These are phyloP conservation scores for Neophaeococcomyces aloes DNA, from an alignment of 2,329 filamentous ascomycete genomes.

Conservation along the genomic window DNA sequence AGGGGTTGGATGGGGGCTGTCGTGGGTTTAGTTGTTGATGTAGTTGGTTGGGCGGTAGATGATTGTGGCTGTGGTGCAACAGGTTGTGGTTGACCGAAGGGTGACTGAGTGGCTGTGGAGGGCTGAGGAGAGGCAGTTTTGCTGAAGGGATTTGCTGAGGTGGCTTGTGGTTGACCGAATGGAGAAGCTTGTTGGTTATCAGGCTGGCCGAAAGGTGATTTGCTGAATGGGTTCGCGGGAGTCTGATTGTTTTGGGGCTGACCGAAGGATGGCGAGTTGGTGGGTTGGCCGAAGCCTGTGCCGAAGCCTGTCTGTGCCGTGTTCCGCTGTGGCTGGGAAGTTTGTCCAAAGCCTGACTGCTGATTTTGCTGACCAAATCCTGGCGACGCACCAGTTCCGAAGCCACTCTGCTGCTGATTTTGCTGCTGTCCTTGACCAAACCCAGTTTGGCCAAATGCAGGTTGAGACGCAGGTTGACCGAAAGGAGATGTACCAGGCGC, in stretches of 20 bases:
- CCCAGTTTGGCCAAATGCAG: conserved; percentile 24
- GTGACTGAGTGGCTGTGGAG: not conserved
- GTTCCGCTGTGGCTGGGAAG: too few species aligned
- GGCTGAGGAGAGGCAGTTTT: conserved; percentile 16
- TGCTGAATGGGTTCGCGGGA: not conserved
- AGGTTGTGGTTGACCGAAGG: conserved; percentile 23
- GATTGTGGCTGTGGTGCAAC: not conserved
- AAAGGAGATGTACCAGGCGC: conserved; percentile 31
- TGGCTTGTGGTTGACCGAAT: conserved; percentile 16
- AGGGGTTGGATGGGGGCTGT: conserved; percentile 17
- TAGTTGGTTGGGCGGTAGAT: conserved; percentile 3
- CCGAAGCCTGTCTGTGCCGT: too few species aligned
- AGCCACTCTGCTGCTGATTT: too few species aligned
- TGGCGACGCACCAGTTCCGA: too few species aligned
- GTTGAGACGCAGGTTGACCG: conserved; percentile 23
- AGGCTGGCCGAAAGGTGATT: conserved; percentile 3
- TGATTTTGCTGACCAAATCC: too few species aligned
- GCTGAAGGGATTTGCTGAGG: conserved; percentile 15
- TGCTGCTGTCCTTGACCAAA: conserved; percentile 23
- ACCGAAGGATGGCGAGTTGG: not conserved
- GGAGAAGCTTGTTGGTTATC: conserved; percentile 18
- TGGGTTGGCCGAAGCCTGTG: not conserved
- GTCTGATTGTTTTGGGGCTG: not conserved
- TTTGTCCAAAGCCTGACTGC: too few species aligned
- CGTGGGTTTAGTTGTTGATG: conserved; percentile 22